A percentile compares a stretch with the other conserved stretches of the same genome.
Evolutionary conservation across 306 rosid genomes (phyloP).

Genomic region (Amphicarpaea edgeworthii): DNA sequence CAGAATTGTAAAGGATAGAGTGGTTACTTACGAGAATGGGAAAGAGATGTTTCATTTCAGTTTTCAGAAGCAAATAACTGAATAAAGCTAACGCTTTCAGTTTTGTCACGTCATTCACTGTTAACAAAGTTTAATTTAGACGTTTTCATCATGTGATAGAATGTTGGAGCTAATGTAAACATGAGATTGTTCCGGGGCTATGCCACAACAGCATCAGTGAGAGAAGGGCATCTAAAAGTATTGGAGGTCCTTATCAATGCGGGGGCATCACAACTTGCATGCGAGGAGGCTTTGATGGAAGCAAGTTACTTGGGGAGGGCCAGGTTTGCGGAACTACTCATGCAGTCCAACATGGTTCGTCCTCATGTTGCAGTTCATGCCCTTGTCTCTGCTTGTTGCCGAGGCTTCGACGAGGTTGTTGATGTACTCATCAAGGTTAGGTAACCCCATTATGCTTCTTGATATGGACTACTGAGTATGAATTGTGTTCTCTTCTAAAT

Average conservation of each 20-base stretch:
- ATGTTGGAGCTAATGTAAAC: slow-evolving; percentile 65
- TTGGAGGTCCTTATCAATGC: slow-evolving; percentile 61
- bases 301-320: slow-evolving; percentile 62
- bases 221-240: slow-evolving; percentile 59
- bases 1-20: not conserved
- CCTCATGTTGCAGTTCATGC: slow-evolving; percentile 60
- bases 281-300: slow-evolving; percentile 80
- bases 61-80: not conserved
- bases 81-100: not conserved
- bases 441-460: slow-evolving; percentile 48
- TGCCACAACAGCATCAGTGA: slow-evolving; percentile 66
- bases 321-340: slow-evolving; percentile 58
- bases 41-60: not conserved
- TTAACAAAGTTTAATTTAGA: slow-evolving; percentile 9
- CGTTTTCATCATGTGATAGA: slow-evolving; percentile 44
- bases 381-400: slow-evolving; percentile 68
- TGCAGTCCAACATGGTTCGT: slow-evolving; percentile 63
- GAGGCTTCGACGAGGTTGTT: slow-evolving; percentile 65
- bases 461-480: not conserved
- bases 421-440: slow-evolving; percentile 74
- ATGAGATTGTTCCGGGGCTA: slow-evolving; percentile 66
- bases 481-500: not conserved
- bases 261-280: slow-evolving; percentile 67
- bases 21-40: not conserved
- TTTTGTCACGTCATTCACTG: slow-evolving; percentile 12